phyloP scores from a whole-genome alignment of 495 filamentous ascomycete genomes.

The Penicillium cosmopolitanum region DNA sequence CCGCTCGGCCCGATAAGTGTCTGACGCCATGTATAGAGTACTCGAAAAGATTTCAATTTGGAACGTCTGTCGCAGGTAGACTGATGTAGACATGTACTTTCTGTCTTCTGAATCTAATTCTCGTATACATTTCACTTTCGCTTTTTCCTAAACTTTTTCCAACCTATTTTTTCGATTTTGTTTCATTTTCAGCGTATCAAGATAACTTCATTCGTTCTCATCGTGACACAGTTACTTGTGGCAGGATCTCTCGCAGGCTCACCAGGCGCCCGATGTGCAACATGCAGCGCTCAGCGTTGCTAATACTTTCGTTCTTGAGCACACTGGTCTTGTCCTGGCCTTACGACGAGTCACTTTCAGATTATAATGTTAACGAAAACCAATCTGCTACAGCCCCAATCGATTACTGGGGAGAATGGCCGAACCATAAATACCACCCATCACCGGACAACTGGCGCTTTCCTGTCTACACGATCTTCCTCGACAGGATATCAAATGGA shows the following conservation, averaged over 20 bases:
- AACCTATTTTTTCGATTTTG: background rate
- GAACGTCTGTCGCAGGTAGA: constrained; percentile 6
- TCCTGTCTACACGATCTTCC: constrained; percentile 44
- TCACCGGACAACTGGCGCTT: constrained; percentile 49
- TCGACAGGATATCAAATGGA: constrained; percentile 46
- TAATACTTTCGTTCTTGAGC: constrained; percentile 22
- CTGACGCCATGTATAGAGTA: constrained; percentile 11
- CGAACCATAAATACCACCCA: constrained; percentile 41
- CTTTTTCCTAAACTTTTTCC: constrained; percentile 1
- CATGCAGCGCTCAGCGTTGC: constrained; percentile 20
- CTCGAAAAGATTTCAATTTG: constrained; percentile 7
- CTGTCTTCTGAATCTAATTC: constrained; percentile 6
- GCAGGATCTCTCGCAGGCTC: constrained; percentile 8
- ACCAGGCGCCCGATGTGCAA: background rate
- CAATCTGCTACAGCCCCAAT: constrained; percentile 32
- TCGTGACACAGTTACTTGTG: constrained; percentile 2
- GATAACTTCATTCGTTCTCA: constrained; percentile 11
- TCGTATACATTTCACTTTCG: constrained; percentile 11
- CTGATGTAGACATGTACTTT: constrained; percentile 1
- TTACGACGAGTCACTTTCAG: constrained; percentile 22
- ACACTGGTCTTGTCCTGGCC: constrained; percentile 20
- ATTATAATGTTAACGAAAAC: constrained; percentile 47
- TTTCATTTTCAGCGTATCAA: constrained; percentile 2
- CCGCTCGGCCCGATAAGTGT: constrained; percentile 17
- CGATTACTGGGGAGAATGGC: constrained; percentile 47